Evolutionary conservation across 768 basidiomycete species (phyloP), one percentile per base, ranked within the genome.

Genomic region (Hygrophoropsis aurantiaca): DNA sequence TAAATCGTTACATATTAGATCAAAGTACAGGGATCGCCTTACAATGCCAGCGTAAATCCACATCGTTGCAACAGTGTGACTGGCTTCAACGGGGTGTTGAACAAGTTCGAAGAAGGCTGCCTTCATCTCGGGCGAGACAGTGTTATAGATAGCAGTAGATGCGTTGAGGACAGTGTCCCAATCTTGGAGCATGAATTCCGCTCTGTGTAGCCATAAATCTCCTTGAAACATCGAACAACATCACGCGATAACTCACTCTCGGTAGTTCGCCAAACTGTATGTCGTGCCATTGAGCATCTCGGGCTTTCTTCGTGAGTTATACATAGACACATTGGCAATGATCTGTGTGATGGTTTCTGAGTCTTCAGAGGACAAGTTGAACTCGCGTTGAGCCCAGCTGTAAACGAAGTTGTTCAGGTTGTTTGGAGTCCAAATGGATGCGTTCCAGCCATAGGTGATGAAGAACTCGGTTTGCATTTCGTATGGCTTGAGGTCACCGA

Each of bases 401-500:
- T 64, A 66, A 39, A 83, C 77, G 58, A 77, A 87, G 19, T 57
- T 65, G 25, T 77, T 60, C 37, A 83, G 57, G 57, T 84, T 84
- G 50, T 75, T 68, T 5, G 67, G 71, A 13, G 70, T 73, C 78
- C 81, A 88, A 11, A 71, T 60, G 0, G 80, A 69, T 0, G 78
- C 61, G 53, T 89, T 75, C 74, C 79, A 87, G 3, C 77, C 85
- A 36, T 77, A 77, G 13, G 66, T 71, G 54, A 88, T 65, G 74
- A 84, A 87, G 61, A 83, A 85, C 53, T 87, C 84, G 24, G 73
- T 82, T 42, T 83, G 78, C 42, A 84, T 78, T 54, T 89, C 87
- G 51, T 82, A 82, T 2, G 84, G 85, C 60, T 87, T 87, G 42
- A 89, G 65, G 54, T 87, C 85, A 13, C 87, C 87, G 45, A 89